A percentile compares a stretch with the other conserved stretches of the same genome.
Conservation (phyloP, 2,329 filamentous ascomycete genomes). For the Peltaster fructicola region DNA sequence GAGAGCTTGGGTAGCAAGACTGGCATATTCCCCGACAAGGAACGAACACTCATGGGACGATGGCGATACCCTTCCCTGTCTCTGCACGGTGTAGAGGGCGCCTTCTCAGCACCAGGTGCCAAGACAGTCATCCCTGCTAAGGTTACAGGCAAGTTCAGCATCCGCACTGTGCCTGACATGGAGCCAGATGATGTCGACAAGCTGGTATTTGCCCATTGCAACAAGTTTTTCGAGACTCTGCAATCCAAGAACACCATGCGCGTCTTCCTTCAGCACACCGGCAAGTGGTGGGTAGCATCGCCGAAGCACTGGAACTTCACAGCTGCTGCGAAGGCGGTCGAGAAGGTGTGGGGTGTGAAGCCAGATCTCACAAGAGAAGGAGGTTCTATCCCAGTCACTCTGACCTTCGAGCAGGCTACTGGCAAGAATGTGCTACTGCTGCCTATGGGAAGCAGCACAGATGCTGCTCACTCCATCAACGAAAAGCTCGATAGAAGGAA, state of each 20-base stretch:
- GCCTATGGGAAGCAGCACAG: constrained; percentile 94
- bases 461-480: constrained; percentile 93
- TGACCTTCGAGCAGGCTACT: constrained; percentile 94
- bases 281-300: constrained; percentile 97
- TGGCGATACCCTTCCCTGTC: constrained; percentile 93
- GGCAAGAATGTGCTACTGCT: constrained; percentile 93
- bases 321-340: constrained; percentile 85
- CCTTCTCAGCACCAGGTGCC: constrained; percentile 79
- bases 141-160: constrained; percentile 95
- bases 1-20: constrained; percentile 82
- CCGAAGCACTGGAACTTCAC: constrained; percentile 99
- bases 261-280: constrained; percentile 67
- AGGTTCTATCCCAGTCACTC: constrained; percentile 88
- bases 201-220: constrained; percentile 66
- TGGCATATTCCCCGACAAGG: constrained; percentile 74
- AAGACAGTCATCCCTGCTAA: constrained; percentile 99
- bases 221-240: constrained; percentile 71
- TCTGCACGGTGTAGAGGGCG: constrained; percentile 86
- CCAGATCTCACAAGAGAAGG: constrained; percentile 94
- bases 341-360: constrained; percentile 82
- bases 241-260: constrained; percentile 83
- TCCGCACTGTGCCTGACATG: constrained; percentile 95
- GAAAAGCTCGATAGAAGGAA: constrained; percentile 95
- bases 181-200: constrained; percentile 77
- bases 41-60: constrained; percentile 81